Base-by-base conservation (phyloP, 2,329 filamentous ascomycete species). In the Microcera coccophila region DNA sequence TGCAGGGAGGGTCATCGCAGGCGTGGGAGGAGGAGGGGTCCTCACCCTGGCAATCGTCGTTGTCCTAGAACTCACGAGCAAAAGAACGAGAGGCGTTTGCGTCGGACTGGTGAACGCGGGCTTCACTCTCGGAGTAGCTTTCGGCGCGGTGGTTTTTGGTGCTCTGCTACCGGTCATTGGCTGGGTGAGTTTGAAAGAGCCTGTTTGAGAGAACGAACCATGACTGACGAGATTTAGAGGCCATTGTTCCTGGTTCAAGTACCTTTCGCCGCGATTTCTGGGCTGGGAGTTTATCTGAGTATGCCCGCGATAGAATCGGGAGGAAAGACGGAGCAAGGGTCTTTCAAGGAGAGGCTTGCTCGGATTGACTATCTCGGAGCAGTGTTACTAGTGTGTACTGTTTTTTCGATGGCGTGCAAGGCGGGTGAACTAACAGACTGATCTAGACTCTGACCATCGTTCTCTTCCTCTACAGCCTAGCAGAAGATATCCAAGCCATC, bases 361-460 rank as follows among this genome's bases (percentile, higher is more conserved):
- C 69, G 72, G 1, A 79, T 94, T 42, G 89, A 94, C 63, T 93
- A 91, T 54, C 70, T 82, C 0, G 88, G 88, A 3, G 84, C 85
- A 5, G 28, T 79, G 1, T 70, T 81, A n/a, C 64, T 90, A 50
- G 81, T 84, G 67, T 60, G 74, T 42, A 3, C 15, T 22, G 14
- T 4, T 10, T n/a, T n/a, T n/a, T n/a, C n/a, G n/a, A n/a, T n/a
- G n/a, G n/a, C n/a, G n/a, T n/a, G n/a, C n/a, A n/a, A n/a, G n/a
- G n/a, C n/a, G n/a, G n/a, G n/a, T n/a, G n/a, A 5, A 29, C 28
- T 37, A 8, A 31, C 18, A 22, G 52, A 61, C 45, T 62, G 36
- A 10, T 11, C 19, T 44, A 84, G 81, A 78, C 76, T 1, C 54
- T 70, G 4, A 77, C 84, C 3, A 82, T 91, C 14, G 75, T 86